These are phyloP conservation scores for Fusarium sp. DNA, from an alignment of 2,329 filamentous ascomycete genomes.

Conservation along the genomic window DNA sequence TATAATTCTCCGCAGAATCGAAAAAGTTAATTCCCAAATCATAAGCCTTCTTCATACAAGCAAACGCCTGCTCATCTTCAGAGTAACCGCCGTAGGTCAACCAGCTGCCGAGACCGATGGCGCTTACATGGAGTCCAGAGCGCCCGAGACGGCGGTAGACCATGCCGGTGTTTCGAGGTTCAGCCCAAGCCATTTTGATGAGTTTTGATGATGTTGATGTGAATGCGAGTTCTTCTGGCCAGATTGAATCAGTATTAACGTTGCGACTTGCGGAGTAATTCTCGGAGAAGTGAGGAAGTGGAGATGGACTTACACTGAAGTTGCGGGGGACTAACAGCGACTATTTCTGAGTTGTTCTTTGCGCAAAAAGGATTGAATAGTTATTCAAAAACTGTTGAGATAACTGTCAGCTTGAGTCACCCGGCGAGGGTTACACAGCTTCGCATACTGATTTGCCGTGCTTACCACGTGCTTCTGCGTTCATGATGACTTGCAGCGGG, in stretches of 20 bases:
- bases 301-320: slow-evolving; percentile 19
- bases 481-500: not conserved
- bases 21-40: slow-evolving; percentile 72
- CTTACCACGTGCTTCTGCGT: not conserved
- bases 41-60: slow-evolving; percentile 71
- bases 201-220: slow-evolving; percentile 6
- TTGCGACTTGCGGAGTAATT: slow-evolving; percentile 17
- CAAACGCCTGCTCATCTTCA: slow-evolving; percentile 69
- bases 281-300: slow-evolving; percentile 44
- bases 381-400: not conserved
- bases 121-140: slow-evolving; percentile 74
- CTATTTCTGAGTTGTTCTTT: not conserved
- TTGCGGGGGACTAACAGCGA: not conserved
- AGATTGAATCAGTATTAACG: slow-evolving; percentile 1
- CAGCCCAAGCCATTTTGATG: slow-evolving; percentile 55
- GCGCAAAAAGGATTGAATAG: not conserved
- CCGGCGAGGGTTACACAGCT: not conserved
- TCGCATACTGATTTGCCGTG: not conserved
- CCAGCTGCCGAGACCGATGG: slow-evolving; percentile 72
- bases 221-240: slow-evolving; percentile 1
- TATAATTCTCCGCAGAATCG: slow-evolving; percentile 69
- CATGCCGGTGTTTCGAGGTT: slow-evolving; percentile 59
- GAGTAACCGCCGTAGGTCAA: slow-evolving; percentile 75
- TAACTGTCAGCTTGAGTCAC: not conserved
- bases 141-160: slow-evolving; percentile 56